Evolutionary conservation across 2,329 filamentous ascomycete species (phyloP).

Genomic region (Exophiala dermatitidis): DNA sequence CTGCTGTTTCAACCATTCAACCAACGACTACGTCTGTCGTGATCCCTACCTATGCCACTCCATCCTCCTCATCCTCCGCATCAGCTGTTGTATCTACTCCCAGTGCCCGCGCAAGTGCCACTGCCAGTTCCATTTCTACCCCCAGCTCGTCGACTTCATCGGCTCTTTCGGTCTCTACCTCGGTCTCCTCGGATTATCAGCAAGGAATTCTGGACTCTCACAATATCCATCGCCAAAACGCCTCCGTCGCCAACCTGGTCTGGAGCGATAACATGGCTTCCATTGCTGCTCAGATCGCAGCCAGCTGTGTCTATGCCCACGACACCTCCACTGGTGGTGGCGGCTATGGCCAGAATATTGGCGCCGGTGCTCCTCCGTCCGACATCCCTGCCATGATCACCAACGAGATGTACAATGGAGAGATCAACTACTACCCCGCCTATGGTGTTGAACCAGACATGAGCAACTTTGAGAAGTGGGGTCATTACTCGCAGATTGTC

Average conservation of each 20-base stretch:
- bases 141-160: not conserved
- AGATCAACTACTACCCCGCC: constrained; percentile 52
- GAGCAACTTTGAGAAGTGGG: constrained; percentile 58
- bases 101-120: not conserved
- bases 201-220: constrained; percentile 57
- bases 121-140: not conserved
- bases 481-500: constrained; percentile 69
- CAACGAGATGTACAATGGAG: constrained; percentile 83
- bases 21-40: not conserved
- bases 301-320: constrained; percentile 65
- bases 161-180: constrained; percentile 8
- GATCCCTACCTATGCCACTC: not conserved
- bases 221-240: constrained; percentile 79
- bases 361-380: constrained; percentile 52
- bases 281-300: constrained; percentile 58
- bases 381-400: constrained; percentile 63
- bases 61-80: not conserved
- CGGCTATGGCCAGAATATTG: constrained; percentile 88
- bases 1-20: not conserved
- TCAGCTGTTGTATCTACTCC: not conserved
- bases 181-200: constrained; percentile 30
- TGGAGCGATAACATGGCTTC: constrained; percentile 61
- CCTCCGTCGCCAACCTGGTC: constrained; percentile 57
- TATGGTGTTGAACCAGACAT: constrained; percentile 60
- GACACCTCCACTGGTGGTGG: constrained; percentile 63